Conservation (phyloP, 2,329 filamentous ascomycete species). For the Colletotrichum sublineola region DNA sequence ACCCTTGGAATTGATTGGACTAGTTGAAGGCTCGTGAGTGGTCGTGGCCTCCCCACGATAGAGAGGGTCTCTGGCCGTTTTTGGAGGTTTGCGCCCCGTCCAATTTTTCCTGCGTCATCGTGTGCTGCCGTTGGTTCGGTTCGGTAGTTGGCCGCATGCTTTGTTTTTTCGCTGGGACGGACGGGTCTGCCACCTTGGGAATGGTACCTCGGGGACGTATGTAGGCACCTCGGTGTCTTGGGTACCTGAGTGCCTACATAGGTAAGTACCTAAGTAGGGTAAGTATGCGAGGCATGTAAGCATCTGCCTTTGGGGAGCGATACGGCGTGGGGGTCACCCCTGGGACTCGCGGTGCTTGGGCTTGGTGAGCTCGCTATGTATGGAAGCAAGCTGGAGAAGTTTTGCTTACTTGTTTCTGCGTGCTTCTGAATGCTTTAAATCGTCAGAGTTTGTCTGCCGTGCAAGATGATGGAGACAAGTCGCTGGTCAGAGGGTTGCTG, state of each 20-base stretch:
- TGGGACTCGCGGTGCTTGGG: neutral
- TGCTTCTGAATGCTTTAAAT: neutral
- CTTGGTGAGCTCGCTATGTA: neutral
- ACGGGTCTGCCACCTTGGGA: too few relatives aligned
- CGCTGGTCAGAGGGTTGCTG: neutral
- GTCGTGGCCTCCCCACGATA: neutral
- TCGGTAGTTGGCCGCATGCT: constrained; percentile 14
- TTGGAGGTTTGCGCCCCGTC: neutral
- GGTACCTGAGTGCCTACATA: too few relatives aligned
- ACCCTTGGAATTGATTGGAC: neutral
- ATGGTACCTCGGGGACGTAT: too few relatives aligned
- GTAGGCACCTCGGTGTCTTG: too few relatives aligned
- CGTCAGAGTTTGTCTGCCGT: neutral
- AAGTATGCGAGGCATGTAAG: too few relatives aligned
- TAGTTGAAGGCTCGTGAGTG: neutral
- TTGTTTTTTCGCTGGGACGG: neutral
- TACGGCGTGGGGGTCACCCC: neutral
- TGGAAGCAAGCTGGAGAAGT: neutral
- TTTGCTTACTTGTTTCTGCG: neutral
- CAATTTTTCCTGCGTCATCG: constrained; percentile 2
- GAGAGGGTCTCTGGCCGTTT: constrained; percentile 4
- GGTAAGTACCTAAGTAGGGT: too few relatives aligned
- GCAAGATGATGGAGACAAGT: neutral
- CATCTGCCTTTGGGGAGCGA: neutral
- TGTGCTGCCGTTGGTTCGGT: constrained; percentile 1